Evolutionary conservation across 139 green algal genomes (phyloP).

Genomic region (Chlamydomonas applanata): DNA sequence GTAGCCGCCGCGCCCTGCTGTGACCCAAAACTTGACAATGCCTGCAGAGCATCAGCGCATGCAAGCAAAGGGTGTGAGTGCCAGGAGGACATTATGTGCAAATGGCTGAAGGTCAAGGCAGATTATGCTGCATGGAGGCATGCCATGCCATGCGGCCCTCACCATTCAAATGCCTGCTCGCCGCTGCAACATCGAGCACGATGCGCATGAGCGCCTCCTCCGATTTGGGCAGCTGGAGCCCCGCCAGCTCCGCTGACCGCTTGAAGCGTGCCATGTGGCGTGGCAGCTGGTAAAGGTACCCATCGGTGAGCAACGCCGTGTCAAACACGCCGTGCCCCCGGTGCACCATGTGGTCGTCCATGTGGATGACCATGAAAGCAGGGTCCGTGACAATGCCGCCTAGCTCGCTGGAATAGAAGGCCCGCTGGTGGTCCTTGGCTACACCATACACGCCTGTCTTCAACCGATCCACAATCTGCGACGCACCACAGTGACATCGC

Average conservation of each 20-base stretch:
- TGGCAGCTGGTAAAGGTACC: conserved; percentile 79
- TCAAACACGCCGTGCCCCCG: conserved; percentile 85
- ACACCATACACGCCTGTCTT: conserved; percentile 1
- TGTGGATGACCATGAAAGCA: conserved; percentile 66
- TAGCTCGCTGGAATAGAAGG: conserved; percentile 82
- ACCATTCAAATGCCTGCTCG: conserved; percentile 66
- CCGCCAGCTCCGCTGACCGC: conserved; percentile 46
- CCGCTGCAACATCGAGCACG: conserved; percentile 79
- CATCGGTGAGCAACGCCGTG: conserved; percentile 58
- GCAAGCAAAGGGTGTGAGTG: background rate
- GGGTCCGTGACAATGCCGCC: conserved; percentile 82
- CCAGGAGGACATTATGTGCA: background rate
- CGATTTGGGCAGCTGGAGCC: conserved; percentile 47
- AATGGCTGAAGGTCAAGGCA: background rate
- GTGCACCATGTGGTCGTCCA: conserved; percentile 91
- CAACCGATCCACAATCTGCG: conserved; percentile 43
- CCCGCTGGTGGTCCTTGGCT: conserved; percentile 27
- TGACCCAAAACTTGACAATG: conserved; percentile 68
- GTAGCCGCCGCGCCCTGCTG: conserved; percentile 67
- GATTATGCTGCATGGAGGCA: background rate
- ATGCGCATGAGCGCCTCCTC: conserved; percentile 55
- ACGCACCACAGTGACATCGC: background rate
- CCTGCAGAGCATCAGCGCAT: conserved; percentile 14
- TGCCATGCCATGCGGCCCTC: conserved; percentile 5
- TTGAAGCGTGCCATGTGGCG: conserved; percentile 66